These are phyloP conservation scores for Cordyceps militaris DNA, from an alignment of 2,329 filamentous ascomycete species.

Conservation along the genomic window DNA sequence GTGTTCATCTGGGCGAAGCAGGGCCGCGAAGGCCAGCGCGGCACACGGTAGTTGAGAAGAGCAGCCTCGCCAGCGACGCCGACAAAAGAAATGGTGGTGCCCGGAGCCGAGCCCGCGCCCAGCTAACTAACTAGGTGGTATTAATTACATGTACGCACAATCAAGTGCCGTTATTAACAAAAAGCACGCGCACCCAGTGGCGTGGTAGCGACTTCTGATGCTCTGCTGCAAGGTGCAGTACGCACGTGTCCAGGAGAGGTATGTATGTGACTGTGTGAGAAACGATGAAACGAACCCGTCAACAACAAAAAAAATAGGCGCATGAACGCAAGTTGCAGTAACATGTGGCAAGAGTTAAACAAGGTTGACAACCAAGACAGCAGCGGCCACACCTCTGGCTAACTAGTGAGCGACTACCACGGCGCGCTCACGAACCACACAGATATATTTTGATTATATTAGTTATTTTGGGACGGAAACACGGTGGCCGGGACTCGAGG, in stretches of 20 bases:
- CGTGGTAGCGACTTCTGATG: not conserved
- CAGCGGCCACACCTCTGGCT: not conserved
- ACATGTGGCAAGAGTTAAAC: not conserved
- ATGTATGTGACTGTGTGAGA: not conserved
- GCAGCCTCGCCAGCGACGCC: not conserved
- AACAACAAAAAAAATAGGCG: not conserved
- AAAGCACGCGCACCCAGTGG: not conserved
- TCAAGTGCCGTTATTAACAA: not conserved
- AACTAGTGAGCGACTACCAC: too few species aligned
- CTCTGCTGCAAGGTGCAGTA: not conserved
- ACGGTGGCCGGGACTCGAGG: too few species aligned
- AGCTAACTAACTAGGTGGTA: not conserved
- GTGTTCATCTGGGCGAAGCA: not conserved
- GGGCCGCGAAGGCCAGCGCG: not conserved
- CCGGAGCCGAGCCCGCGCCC: not conserved
- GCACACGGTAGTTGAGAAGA: not conserved
- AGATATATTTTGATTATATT: too few species aligned
- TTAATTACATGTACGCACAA: not conserved
- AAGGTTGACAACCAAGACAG: not conserved
- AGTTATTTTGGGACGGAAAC: too few species aligned
- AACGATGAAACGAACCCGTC: not conserved
- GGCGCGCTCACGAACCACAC: too few species aligned
- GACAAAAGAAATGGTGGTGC: not conserved
- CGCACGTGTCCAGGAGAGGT: not conserved
- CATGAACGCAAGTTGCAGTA: not conserved